Evolutionary conservation across 2,329 filamentous ascomycete genomes (phyloP).

Genomic region (Sporothrix euskadiensis): DNA sequence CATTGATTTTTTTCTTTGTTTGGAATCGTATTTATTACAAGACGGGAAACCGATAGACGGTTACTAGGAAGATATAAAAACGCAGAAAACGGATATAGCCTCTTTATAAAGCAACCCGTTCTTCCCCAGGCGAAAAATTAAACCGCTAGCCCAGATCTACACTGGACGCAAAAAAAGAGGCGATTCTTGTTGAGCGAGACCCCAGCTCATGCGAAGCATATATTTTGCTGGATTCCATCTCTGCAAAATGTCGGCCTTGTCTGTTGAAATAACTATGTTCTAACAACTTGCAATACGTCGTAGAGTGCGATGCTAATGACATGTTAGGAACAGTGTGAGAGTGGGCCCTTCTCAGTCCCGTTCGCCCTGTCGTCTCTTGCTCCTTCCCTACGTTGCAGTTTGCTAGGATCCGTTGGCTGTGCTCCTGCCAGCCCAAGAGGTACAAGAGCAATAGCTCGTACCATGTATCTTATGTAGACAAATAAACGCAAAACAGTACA

Average conservation of each 20-base stretch:
- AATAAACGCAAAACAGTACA: not conserved
- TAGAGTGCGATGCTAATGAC: slow-evolving; percentile 13
- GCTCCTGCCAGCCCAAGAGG: not conserved
- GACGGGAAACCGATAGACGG: not conserved
- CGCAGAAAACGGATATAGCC: not conserved
- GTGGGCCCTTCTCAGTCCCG: slow-evolving; percentile 4
- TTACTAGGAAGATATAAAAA: not conserved
- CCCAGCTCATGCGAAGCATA: not conserved
- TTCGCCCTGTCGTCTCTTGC: not conserved
- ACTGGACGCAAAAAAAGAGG: not conserved
- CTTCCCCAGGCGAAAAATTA: not conserved
- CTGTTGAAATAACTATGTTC: not conserved
- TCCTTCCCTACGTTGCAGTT: not conserved
- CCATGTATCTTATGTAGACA: not conserved
- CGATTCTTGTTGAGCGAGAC: too few relatives aligned
- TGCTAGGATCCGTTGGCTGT: not conserved
- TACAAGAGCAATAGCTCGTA: slow-evolving; percentile 3
- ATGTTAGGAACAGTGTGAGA: slow-evolving; percentile 11
- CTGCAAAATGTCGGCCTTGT: not conserved
- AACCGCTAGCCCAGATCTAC: not conserved
- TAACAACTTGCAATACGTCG: not conserved
- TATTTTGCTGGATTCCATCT: not conserved
- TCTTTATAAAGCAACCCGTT: not conserved
- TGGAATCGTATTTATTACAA: not conserved
- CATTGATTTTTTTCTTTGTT: not conserved